Conservation (phyloP, 257 asterid species). For the Eustoma russellianum region DNA sequence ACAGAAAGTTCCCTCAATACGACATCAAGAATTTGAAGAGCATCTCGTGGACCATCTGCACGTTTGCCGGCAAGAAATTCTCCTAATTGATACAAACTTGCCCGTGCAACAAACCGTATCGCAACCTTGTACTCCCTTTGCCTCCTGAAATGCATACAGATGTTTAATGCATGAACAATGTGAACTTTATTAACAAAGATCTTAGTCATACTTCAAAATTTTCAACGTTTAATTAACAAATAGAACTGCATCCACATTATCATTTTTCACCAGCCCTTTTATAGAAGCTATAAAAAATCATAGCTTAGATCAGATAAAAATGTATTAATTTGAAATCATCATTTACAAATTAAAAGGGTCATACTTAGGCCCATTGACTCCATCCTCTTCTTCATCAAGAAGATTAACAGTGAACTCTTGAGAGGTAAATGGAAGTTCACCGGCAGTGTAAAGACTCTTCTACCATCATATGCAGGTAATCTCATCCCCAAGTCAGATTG, state of each 20-base stretch:
- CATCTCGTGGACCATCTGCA: conserved; percentile 88
- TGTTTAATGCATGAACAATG: neutral
- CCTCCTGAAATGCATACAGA: conserved; percentile 47
- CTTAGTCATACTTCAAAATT: too few relatives aligned
- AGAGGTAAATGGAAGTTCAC: conserved; percentile 90
- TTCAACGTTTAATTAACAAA: too few relatives aligned
- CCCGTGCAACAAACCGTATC: conserved; percentile 75
- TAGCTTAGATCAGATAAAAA: too few relatives aligned
- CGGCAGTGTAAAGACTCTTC: conserved; percentile 91
- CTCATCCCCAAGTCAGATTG: conserved; percentile 88
- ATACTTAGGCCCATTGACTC: conserved; percentile 76
- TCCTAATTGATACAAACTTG: conserved; percentile 79
- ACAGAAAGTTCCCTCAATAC: conserved; percentile 85
- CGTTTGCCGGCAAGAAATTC: conserved; percentile 97
- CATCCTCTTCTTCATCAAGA: conserved; percentile 79
- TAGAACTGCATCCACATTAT: too few relatives aligned
- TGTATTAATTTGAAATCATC: neutral
- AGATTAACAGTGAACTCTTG: conserved; percentile 79
- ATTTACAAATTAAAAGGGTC: neutral
- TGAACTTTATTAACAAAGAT: too few relatives aligned
- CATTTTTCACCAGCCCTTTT: too few relatives aligned
- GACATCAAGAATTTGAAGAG: conserved; percentile 91
- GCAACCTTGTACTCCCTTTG: conserved; percentile 73
- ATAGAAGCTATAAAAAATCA: too few relatives aligned
- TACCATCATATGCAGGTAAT: conserved; percentile 95